Evolutionary conservation across 148 eudicot species (phyloP).

Genomic region (Rhododendron ovatum): DNA sequence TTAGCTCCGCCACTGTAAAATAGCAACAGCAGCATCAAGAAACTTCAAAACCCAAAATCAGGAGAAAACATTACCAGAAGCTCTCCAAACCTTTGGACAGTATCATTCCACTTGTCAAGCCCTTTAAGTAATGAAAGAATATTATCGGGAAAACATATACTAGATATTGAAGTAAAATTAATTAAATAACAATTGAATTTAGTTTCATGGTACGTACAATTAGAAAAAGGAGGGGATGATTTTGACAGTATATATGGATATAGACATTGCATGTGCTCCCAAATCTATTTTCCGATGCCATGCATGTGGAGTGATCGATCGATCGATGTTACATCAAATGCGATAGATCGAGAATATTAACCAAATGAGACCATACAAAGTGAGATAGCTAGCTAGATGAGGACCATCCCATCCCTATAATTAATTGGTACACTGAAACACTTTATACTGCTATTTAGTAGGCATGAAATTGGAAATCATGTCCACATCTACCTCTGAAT

Average conservation of each 20-base stretch:
- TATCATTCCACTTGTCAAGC: too few relatives aligned
- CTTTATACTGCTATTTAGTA: not conserved
- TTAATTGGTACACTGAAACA: not conserved
- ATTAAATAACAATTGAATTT: not conserved
- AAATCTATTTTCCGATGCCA: not conserved
- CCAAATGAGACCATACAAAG: not conserved
- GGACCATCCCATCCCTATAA: not conserved
- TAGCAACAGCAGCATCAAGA: too few relatives aligned
- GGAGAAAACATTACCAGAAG: too few relatives aligned
- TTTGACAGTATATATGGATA: not conserved
- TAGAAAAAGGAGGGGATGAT: not conserved
- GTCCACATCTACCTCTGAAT: not conserved
- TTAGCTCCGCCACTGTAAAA: too few relatives aligned
- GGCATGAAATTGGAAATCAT: not conserved
- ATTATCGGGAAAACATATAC: not conserved
- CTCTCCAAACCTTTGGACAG: not conserved
- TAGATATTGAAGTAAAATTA: not conserved
- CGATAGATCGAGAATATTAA: not conserved
- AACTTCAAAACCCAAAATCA: too few relatives aligned
- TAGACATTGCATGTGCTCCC: not conserved
- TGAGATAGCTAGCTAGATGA: not conserved
- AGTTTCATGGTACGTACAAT: not conserved
- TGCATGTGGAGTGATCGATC: not conserved
- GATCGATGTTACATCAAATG: not conserved
- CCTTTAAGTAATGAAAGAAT: too few relatives aligned